These are phyloP conservation scores for Lathyrus sativus DNA, from an alignment of 306 rosid genomes.

Conservation along the genomic window DNA sequence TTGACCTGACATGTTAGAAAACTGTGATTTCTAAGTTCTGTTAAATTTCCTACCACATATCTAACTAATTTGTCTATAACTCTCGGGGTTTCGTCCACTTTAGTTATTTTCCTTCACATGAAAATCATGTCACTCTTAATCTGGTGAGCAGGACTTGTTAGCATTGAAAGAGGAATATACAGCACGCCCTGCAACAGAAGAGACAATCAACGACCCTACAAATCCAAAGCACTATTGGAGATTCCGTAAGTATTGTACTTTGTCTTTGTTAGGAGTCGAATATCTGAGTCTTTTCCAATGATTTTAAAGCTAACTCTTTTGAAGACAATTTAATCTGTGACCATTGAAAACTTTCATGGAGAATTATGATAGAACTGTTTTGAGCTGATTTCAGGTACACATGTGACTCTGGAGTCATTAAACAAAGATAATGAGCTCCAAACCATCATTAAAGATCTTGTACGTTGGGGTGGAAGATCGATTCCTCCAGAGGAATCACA, in stretches of 20 bases:
- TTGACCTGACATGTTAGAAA: conserved; percentile 15
- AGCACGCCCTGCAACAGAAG: conserved; percentile 80
- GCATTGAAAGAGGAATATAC: conserved; percentile 84
- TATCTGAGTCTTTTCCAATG: background rate
- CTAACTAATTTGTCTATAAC: background rate
- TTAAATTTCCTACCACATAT: background rate
- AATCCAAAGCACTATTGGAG: conserved; percentile 99
- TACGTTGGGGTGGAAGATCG: conserved; percentile 71
- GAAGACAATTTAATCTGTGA: background rate
- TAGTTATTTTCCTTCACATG: conserved; percentile 18
- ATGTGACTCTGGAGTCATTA: conserved; percentile 80
- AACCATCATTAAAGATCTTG: conserved; percentile 62
- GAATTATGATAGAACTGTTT: conserved; percentile 14
- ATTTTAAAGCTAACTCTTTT: background rate
- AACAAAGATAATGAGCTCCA: conserved; percentile 66
- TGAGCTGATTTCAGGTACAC: conserved; percentile 63
- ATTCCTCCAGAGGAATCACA: conserved; percentile 53
- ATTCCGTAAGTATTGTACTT: conserved; percentile 66
- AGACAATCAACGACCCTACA: conserved; percentile 94
- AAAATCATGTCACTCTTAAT: conserved; percentile 30
- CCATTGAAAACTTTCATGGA: background rate
- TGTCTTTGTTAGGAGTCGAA: background rate
- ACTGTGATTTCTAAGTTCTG: background rate
- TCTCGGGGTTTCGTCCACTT: background rate
- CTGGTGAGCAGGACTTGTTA: conserved; percentile 69